phyloP scores from a whole-genome alignment of 2,329 filamentous ascomycete species.

The Xylariaceae sp. region DNA sequence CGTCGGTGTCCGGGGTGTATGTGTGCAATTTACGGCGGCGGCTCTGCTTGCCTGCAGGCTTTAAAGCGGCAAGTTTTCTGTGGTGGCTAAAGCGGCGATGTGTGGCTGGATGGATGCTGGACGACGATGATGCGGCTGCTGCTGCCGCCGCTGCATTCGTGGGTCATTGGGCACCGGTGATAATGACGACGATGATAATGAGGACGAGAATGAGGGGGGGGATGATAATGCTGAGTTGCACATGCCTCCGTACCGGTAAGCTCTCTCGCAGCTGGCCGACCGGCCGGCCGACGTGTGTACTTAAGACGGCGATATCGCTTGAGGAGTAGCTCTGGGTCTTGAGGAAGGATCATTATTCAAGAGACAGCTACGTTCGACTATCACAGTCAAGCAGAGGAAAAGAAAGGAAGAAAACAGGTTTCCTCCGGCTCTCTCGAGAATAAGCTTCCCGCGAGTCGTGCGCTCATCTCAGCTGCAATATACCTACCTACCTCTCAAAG shows the following conservation, averaged over 20 bases:
- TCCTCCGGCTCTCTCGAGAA: background rate
- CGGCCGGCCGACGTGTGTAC: background rate
- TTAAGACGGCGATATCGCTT: no score
- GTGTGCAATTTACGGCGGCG: background rate
- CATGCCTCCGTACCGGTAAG: background rate
- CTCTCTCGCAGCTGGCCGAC: background rate
- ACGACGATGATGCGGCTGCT: background rate
- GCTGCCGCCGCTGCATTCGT: background rate
- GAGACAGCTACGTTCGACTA: no score
- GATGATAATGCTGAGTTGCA: background rate
- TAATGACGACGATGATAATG: background rate
- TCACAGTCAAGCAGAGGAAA: no score
- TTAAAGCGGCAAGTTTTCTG: slow-evolving; percentile 1
- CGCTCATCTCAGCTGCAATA: background rate
- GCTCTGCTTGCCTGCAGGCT: background rate
- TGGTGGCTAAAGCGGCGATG: slow-evolving; percentile 1
- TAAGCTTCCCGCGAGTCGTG: background rate
- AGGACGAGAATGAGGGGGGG: background rate
- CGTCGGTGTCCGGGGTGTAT: background rate
- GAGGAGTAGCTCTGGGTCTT: no score
- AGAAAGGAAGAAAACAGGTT: no score
- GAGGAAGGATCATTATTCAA: background rate
- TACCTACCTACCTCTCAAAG: background rate
- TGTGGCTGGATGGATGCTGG: background rate
- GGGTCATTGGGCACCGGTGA: background rate